These are phyloP conservation scores for Trichosporon sp. DNA, from an alignment of 1,284 basidiomycete species.

Conservation along the genomic window DNA sequence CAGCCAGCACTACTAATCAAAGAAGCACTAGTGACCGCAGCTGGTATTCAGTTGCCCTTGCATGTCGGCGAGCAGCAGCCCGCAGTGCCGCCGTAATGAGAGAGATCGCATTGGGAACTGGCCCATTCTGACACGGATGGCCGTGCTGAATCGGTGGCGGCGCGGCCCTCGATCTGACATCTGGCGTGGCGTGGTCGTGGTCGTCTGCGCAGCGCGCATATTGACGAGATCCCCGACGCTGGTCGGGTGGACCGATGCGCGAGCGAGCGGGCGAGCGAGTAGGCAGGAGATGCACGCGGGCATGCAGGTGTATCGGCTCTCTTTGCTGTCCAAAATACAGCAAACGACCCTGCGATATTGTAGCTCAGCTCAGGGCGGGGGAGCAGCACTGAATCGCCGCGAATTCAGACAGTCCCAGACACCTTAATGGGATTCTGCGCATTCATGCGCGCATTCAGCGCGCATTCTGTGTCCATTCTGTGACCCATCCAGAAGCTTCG, in stretches of 20 bases:
- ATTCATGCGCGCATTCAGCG: background rate
- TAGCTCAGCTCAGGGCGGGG: background rate
- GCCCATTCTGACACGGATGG: background rate
- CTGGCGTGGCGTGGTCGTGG: background rate
- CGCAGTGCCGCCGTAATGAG: background rate
- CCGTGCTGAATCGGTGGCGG: background rate
- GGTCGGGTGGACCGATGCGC: background rate
- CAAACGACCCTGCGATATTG: too few species aligned
- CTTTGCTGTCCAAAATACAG: too few species aligned
- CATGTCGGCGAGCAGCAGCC: too few species aligned
- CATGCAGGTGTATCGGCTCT: too few species aligned
- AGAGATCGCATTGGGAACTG: background rate
- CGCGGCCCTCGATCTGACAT: background rate
- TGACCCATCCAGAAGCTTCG: background rate
- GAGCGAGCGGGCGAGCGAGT: too few species aligned
- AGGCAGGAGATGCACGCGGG: too few species aligned
- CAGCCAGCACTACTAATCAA: background rate
- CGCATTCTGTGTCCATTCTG: background rate
- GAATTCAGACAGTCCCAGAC: background rate
- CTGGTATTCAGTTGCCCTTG: background rate
- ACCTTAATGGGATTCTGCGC: background rate
- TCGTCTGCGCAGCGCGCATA: background rate
- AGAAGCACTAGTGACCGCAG: background rate
- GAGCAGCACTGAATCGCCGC: background rate
- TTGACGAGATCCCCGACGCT: background rate